Percentiles rank a stretch among this genome's conserved stretches.
These are phyloP conservation scores for Syzygium grande DNA, from an alignment of 345 rosid genomes.

Conservation along the genomic window DNA sequence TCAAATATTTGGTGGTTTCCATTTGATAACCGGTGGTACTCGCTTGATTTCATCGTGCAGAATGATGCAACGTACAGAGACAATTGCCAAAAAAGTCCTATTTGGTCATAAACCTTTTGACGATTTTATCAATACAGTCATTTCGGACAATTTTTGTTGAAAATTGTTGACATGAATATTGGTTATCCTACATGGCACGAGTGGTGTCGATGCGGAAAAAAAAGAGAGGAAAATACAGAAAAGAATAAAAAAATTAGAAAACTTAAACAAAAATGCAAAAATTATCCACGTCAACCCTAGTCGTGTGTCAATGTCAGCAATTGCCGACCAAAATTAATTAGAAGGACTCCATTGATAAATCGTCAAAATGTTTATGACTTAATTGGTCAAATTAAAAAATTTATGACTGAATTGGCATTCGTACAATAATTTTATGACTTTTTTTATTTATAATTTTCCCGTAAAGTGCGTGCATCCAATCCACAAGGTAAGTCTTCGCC, in stretches of 20 bases:
- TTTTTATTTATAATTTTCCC: not conserved
- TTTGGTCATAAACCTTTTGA: not conserved
- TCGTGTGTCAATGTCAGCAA: rapidly evolving
- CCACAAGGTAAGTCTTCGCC: not conserved
- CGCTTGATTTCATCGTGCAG: not conserved
- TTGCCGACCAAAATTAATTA: rapidly evolving
- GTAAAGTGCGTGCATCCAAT: not conserved
- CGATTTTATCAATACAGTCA: not conserved
- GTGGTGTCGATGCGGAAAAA: no score
- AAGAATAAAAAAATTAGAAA: not conserved
- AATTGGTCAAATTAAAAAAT: rapidly evolving
- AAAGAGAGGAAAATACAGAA: not conserved
- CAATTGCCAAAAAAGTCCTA: not conserved
- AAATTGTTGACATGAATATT: rapidly evolving
- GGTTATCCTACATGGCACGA: rapidly evolving
- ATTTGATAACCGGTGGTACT: not conserved
- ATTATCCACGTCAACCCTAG: rapidly evolving
- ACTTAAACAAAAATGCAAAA: not conserved
- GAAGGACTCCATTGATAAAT: rapidly evolving
- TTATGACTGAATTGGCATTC: rapidly evolving
- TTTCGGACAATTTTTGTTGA: rapidly evolving
- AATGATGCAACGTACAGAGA: not conserved
- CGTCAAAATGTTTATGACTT: rapidly evolving
- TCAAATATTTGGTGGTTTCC: not conserved
- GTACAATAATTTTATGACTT: not conserved